Evolutionary conservation across 441 rosid genomes (phyloP).

Genomic region (Erodium trifolium): DNA sequence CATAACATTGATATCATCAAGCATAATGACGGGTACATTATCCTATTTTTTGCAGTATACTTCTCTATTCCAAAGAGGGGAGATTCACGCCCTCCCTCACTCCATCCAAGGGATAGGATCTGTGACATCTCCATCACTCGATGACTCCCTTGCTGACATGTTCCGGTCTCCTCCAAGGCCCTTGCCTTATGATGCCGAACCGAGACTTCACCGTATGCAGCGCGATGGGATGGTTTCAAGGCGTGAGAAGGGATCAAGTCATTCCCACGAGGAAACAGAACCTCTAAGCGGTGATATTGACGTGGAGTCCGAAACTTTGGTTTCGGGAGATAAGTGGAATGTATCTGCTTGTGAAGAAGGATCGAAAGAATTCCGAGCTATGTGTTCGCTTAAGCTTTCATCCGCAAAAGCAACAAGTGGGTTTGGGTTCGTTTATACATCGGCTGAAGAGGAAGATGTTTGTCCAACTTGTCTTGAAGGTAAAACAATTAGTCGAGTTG

Average conservation of each 20-base stretch:
- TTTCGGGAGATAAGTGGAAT: conserved; percentile 58
- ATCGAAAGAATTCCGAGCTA: conserved; percentile 44
- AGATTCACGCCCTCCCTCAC: conserved; percentile 50
- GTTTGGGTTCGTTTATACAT: conserved; percentile 43
- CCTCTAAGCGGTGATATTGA: conserved; percentile 56
- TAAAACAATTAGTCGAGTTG: conserved; percentile 19
- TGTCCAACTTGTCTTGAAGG: conserved; percentile 83
- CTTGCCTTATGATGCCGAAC: conserved; percentile 79
- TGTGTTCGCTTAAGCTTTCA: conserved; percentile 47
- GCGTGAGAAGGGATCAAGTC: conserved; percentile 73
- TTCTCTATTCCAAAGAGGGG: conserved; percentile 61
- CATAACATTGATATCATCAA: not conserved
- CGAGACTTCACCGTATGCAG: conserved; percentile 48
- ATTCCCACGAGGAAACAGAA: conserved; percentile 64
- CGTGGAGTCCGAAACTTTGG: conserved; percentile 50
- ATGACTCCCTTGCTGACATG: conserved; percentile 70
- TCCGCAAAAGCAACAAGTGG: conserved; percentile 40
- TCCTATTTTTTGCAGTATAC: conserved; percentile 41
- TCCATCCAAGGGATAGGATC: conserved; percentile 65
- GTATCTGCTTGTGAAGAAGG: conserved; percentile 52
- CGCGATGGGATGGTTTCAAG: conserved; percentile 44
- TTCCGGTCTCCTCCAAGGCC: conserved; percentile 90
- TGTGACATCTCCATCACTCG: conserved; percentile 49
- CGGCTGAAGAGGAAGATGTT: conserved; percentile 30
- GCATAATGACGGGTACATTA: not conserved